phyloP scores from a whole-genome alignment of 129 eudicot genomes.

The Calendula officinalis region DNA sequence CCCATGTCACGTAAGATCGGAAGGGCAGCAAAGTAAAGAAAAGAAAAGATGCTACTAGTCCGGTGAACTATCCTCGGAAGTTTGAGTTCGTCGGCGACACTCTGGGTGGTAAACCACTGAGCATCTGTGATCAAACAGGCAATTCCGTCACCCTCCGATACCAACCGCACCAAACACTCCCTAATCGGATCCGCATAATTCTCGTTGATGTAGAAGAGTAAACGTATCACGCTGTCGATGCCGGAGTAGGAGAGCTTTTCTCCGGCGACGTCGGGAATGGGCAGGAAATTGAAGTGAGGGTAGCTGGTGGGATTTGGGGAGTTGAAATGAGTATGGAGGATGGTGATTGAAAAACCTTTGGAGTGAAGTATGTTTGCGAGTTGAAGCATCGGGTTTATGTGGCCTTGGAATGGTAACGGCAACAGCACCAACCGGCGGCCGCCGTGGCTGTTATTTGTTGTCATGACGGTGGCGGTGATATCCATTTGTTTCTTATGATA shows the following conservation, averaged over 20 bases:
- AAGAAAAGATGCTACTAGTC: slow-evolving; percentile 26
- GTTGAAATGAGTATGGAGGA: slow-evolving; percentile 53
- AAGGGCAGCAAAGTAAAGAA: slow-evolving; percentile 23
- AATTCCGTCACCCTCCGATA: slow-evolving; percentile 20
- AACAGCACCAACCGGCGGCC: slow-evolving; percentile 32
- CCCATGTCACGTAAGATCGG: slow-evolving; percentile 14
- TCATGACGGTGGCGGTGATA: slow-evolving; percentile 1
- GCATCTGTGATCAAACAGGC: slow-evolving; percentile 58
- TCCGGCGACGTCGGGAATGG: slow-evolving; percentile 26
- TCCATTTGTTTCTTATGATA: slow-evolving; percentile 3
- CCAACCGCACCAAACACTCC: slow-evolving; percentile 26
- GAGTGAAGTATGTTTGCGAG: slow-evolving; percentile 59
- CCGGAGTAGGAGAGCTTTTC: neutral
- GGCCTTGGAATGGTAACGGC: slow-evolving; percentile 63
- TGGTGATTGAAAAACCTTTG: slow-evolving; percentile 48
- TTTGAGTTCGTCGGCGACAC: slow-evolving; percentile 31
- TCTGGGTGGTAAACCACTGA: slow-evolving; percentile 31
- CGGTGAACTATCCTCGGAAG: slow-evolving; percentile 42
- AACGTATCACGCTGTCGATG: neutral
- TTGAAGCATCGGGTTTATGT: slow-evolving; percentile 64
- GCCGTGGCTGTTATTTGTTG: neutral
- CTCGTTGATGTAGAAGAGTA: slow-evolving; percentile 19
- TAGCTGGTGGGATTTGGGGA: slow-evolving; percentile 39
- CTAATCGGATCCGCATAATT: slow-evolving; percentile 33
- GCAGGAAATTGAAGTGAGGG: slow-evolving; percentile 45